These are phyloP conservation scores for Lactarius sanguifluus DNA, from an alignment of 768 basidiomycete species.

Conservation along the genomic window DNA sequence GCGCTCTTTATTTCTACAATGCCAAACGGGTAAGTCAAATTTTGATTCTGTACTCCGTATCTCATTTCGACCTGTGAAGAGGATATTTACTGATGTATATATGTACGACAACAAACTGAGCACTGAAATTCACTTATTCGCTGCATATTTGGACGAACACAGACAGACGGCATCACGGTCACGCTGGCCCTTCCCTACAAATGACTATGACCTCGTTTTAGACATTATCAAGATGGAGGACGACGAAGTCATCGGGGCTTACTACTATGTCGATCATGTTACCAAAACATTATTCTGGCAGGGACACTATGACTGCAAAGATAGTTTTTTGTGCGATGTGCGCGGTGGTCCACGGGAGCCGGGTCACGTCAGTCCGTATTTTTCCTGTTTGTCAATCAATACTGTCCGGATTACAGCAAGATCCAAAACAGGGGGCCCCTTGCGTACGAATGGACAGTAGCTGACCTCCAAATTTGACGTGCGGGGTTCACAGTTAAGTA, in stretches of 20 bases:
- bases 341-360: background rate
- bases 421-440: too few relatives aligned
- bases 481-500: too few relatives aligned
- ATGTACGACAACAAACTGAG: constrained; percentile 17
- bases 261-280: constrained; percentile 21
- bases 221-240: constrained; percentile 4
- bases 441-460: too few relatives aligned
- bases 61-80: constrained; percentile 1
- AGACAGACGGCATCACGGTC: too few relatives aligned
- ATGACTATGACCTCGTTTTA: constrained; percentile 10
- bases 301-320: background rate
- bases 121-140: background rate
- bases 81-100: constrained; percentile 21
- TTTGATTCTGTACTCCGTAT: background rate
- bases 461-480: too few relatives aligned
- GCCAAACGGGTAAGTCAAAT: background rate
- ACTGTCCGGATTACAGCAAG: too few relatives aligned
- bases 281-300: constrained; percentile 19
- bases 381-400: background rate
- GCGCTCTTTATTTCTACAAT: constrained; percentile 21
- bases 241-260: background rate
- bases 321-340: background rate
- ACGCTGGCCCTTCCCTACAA: background rate
- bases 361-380: constrained; percentile 17
- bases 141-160: background rate